Evolutionary conservation across 768 basidiomycete species (phyloP), one percentile per base, ranked within the genome.

Genomic region (Tricholoma sp.): DNA sequence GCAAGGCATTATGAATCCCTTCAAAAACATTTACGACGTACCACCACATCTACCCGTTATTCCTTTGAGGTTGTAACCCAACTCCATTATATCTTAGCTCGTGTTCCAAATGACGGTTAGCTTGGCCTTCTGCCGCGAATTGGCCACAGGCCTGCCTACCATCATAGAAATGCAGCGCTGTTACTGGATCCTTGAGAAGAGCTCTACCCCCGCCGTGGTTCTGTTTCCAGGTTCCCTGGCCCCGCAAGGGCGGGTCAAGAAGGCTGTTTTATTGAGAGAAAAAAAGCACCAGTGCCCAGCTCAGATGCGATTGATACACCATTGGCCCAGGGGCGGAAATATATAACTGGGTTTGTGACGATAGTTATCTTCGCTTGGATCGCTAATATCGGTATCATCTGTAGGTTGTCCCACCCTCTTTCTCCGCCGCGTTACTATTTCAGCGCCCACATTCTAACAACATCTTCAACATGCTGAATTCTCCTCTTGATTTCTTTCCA

Each of bases 161-260:
- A 52, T 68, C 19, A 58, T 56, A 11, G 57, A 57, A 19, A 52
- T 71, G 2, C 58, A 61, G 21, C n/a, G 61, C 4, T 46, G 65
- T 4, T 71, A 64, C 41, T 62, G 60, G 62, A 54, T 34, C n/a
- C 54, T 61, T 43, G 73, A 76, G 55, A 67, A 72, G 53, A 69
- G 69, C 41, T 62, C 70, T 0, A 77, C 74, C 0, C 71, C 71
- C 7, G 63, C 63, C 3, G 60, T 66, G 18, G 63, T 72, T 0
- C 59, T 73, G 0, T 64, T 77, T 4, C 73, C 74, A 72, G 70
- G 70, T 67, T 75, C 16, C 74, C 73, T 1, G 63, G 70, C 19
- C 56, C 56, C 7, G 66, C 70, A 0, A 72, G 68, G 50, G n/a
- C 66, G 62, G 32, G 57, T 60, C 5, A 71, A 72, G 56, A 61